Conservation (phyloP, 2,329 filamentous ascomycete genomes). For the Coniochaeta ligniaria region DNA sequence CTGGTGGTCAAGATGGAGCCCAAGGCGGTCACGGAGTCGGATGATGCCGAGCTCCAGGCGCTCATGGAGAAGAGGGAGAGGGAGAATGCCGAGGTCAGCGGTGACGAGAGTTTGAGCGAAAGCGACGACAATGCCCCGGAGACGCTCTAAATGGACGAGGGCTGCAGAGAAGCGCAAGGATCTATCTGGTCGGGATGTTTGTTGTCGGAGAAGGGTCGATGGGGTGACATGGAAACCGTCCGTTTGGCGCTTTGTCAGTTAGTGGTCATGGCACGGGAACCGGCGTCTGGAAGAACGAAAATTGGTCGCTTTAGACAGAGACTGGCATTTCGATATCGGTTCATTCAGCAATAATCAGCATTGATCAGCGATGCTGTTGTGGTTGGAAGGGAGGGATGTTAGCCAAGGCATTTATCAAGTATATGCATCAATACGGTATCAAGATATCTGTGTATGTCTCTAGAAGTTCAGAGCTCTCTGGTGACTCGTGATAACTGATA, state of each 20-base stretch:
- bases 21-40: conserved; percentile 97
- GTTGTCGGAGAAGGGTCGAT: not conserved
- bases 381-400: not conserved
- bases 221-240: not conserved
- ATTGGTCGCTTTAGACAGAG: not conserved
- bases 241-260: not conserved
- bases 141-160: conserved; percentile 28
- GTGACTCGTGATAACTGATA: not conserved
- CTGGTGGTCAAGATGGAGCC: conserved; percentile 96
- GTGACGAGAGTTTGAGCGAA: conserved; percentile 92
- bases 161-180: not conserved
- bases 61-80: conserved; percentile 99
- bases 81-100: conserved; percentile 96
- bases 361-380: not conserved
- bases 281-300: conserved; percentile 2
- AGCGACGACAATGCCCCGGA: conserved; percentile 79
- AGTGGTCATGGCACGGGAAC: conserved; percentile 2
- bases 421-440: not conserved
- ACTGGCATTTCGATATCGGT: not conserved
- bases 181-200: not conserved
- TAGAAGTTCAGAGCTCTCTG: not conserved
- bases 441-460: not conserved
- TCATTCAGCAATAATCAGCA: not conserved
- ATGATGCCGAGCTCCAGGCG: conserved; percentile 92
- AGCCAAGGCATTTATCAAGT: not conserved